A percentile compares a stretch with the other conserved stretches of the same genome.
phyloP scores from a whole-genome alignment of 371 early-diverging fungal genomes.

The Zancudomyces culisetae region DNA sequence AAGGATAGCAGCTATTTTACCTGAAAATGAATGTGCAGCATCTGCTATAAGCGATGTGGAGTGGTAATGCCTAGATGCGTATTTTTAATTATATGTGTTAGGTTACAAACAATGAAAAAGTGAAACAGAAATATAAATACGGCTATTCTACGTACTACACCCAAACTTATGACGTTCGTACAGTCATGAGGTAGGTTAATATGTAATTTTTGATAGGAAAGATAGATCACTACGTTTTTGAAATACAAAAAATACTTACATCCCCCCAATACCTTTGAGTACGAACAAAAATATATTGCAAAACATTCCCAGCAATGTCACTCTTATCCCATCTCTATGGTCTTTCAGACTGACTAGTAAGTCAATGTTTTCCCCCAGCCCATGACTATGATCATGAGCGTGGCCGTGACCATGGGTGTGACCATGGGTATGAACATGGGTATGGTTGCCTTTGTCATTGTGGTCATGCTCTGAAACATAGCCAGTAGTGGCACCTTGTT shows the following conservation, averaged over 20 bases:
- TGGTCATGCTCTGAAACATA: too few species aligned
- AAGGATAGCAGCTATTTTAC: slow-evolving; percentile 11
- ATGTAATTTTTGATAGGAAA: background rate
- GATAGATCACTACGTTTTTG: background rate
- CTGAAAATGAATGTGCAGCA: slow-evolving; percentile 42
- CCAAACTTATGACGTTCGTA: background rate
- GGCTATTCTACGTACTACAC: background rate
- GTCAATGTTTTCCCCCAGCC: too few species aligned
- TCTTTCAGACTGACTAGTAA: slow-evolving; percentile 8
- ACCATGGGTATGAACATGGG: too few species aligned
- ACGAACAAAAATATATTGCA: slow-evolving; percentile 40
- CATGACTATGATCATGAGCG: too few species aligned
- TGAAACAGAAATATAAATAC: too few species aligned
- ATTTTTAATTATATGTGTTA: background rate
- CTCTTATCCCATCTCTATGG: slow-evolving; percentile 30
- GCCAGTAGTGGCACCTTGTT: too few species aligned
- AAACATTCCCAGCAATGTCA: slow-evolving; percentile 40
- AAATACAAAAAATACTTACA: slow-evolving; percentile 15
- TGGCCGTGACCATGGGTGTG: too few species aligned
- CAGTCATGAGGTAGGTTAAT: background rate
- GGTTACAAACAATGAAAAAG: background rate
- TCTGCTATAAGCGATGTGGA: slow-evolving; percentile 51
- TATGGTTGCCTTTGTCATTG: too few species aligned
- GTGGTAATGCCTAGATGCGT: slow-evolving; percentile 30
- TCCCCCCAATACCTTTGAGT: slow-evolving; percentile 45